Conservation (phyloP, 179 eudicot genomes). For the Silene coronaria region DNA sequence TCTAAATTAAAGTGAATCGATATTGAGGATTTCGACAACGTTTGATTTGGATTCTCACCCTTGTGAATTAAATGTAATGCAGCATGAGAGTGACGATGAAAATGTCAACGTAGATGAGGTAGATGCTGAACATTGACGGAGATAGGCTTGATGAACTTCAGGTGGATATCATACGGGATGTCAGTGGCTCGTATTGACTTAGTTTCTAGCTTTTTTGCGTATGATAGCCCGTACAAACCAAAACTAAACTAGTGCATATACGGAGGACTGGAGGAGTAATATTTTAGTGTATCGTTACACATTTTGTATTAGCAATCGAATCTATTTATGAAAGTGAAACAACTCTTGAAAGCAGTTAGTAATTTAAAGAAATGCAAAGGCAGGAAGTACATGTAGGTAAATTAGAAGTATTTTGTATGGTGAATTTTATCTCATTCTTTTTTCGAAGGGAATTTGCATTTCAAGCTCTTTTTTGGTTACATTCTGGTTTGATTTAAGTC, state of each 20-base stretch:
- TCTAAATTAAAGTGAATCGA: not conserved
- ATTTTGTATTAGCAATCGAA: not conserved
- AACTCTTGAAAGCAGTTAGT: not conserved
- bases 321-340: not conserved
- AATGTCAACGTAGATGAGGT: slow-evolving; percentile 40
- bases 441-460: no score
- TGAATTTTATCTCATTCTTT: no score
- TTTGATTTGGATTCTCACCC: not conserved
- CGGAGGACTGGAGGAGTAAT: not conserved
- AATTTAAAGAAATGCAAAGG: not conserved
- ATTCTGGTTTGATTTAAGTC: no score
- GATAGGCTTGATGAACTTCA: slow-evolving; percentile 31
- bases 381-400: no score
- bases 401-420: no score
- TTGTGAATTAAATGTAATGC: slow-evolving; percentile 22
- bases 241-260: not conserved
- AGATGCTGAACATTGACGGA: slow-evolving; percentile 30
- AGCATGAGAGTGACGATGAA: slow-evolving; percentile 54
- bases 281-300: not conserved
- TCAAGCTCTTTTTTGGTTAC: no score
- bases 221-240: not conserved
- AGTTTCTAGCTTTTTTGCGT: not conserved
- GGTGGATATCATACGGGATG: slow-evolving; percentile 45
- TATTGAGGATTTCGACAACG: not conserved
- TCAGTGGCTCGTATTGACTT: not conserved